Evolutionary conservation across 768 basidiomycete genomes (phyloP).

Genomic region (Mycena galopus): DNA sequence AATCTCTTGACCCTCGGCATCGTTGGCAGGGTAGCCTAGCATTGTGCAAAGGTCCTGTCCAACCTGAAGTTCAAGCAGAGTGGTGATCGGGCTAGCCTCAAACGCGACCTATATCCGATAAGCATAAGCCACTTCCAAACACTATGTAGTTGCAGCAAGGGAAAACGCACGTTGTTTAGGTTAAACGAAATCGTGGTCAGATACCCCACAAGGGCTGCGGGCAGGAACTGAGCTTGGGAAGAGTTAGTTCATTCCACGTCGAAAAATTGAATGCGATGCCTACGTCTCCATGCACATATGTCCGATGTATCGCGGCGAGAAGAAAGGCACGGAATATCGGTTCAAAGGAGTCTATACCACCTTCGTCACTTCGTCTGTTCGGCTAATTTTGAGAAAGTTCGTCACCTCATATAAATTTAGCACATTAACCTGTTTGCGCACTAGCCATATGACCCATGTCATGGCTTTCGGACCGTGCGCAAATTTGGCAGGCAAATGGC

Average conservation of each 20-base stretch:
- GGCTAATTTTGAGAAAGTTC: no score
- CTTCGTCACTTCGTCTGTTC: no score
- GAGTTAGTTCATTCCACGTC: no score
- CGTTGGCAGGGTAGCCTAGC: background rate
- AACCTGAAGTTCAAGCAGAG: background rate
- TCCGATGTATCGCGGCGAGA: background rate
- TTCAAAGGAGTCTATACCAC: no score
- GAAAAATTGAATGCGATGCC: no score
- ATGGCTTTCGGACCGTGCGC: no score
- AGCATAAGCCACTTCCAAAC: background rate
- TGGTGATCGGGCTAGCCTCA: background rate
- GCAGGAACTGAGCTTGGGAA: no score
- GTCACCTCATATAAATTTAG: no score
- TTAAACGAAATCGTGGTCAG: background rate
- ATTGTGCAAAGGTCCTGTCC: background rate
- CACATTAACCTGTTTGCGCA: no score
- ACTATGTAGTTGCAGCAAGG: background rate
- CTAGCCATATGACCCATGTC: no score
- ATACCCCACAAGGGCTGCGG: background rate
- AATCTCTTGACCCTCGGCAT: no score
- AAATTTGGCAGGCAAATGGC: no score
- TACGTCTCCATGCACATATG: constrained; percentile 2
- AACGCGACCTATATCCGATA: background rate
- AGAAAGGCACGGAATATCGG: background rate
- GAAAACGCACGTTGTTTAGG: background rate